Evolutionary conservation across 2,329 filamentous ascomycete species (phyloP).

Genomic region (Sporothrix pseudoabietina): DNA sequence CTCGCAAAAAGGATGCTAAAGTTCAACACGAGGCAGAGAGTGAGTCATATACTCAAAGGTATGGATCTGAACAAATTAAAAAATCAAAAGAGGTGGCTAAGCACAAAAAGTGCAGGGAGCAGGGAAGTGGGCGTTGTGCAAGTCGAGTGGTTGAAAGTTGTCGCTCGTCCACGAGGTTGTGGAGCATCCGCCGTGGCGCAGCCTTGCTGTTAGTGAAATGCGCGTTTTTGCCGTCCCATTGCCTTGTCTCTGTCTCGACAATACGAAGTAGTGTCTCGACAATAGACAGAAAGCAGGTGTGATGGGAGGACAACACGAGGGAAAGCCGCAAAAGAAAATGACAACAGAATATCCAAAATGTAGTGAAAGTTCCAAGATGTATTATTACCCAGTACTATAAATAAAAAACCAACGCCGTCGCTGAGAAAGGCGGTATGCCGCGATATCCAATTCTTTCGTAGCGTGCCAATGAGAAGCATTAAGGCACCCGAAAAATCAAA

Average conservation of each 20-base stretch:
- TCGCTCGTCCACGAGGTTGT: not conserved
- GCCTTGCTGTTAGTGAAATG: conserved; percentile 1
- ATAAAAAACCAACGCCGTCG: conserved; percentile 23
- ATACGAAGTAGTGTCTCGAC: not conserved
- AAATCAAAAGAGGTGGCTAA: not conserved
- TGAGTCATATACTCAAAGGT: conserved; percentile 18
- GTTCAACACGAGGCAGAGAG: not conserved
- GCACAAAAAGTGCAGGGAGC: conserved; percentile 9
- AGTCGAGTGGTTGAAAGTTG: not conserved
- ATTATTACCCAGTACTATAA: conserved; percentile 18
- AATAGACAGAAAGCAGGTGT: not conserved
- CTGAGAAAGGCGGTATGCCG: conserved; percentile 15
- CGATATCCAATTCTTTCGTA: conserved; percentile 7
- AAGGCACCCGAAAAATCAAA: not conserved
- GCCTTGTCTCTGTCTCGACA: not conserved
- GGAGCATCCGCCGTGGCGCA: conserved; percentile 19
- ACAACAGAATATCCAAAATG: not conserved
- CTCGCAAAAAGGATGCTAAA: not conserved
- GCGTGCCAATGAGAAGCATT: not conserved
- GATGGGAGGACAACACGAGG: not conserved
- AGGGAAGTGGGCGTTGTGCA: not conserved
- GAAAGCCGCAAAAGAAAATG: no score
- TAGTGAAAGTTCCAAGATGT: not conserved
- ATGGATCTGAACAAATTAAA: not conserved
- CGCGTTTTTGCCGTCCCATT: not conserved